These are phyloP conservation scores for Camelina hispida DNA, from an alignment of 345 rosid species.

Conservation along the genomic window DNA sequence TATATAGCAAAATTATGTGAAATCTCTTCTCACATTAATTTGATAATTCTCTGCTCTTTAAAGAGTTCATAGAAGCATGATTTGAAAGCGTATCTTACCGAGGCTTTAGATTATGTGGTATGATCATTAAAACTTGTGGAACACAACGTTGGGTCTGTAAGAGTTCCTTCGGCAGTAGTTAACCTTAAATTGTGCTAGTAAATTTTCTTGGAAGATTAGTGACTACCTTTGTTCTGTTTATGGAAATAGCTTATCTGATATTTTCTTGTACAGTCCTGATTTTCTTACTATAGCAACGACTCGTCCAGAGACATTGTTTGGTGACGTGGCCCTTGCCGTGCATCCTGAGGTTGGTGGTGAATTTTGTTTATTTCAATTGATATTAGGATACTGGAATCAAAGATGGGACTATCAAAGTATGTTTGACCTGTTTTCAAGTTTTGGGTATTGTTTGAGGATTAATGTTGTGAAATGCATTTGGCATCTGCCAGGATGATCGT, in stretches of 20 bases:
- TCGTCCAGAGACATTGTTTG: slow-evolving; percentile 97
- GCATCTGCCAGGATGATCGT: slow-evolving; percentile 74
- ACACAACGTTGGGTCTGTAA: slow-evolving; percentile 11
- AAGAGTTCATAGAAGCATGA: slow-evolving; percentile 3
- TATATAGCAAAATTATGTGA: not conserved
- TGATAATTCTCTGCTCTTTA: not conserved
- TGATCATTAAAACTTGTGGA: slow-evolving; percentile 19
- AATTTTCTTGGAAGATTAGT: slow-evolving; percentile 8
- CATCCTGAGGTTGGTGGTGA: slow-evolving; percentile 70
- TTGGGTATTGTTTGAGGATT: slow-evolving; percentile 18
- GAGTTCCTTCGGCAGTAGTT: slow-evolving; percentile 22
- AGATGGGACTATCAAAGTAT: slow-evolving; percentile 24
- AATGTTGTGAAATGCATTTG: slow-evolving; percentile 27
- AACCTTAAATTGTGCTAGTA: not conserved
- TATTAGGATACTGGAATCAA: not conserved
- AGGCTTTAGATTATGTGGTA: slow-evolving; percentile 23
- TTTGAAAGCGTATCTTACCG: not conserved
- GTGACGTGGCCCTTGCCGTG: slow-evolving; percentile 95
- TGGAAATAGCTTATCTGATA: slow-evolving; percentile 27
- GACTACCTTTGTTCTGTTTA: slow-evolving; percentile 22
- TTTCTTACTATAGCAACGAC: slow-evolving; percentile 93
- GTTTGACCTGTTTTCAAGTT: slow-evolving; percentile 20
- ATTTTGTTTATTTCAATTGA: not conserved
- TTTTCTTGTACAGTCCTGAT: slow-evolving; percentile 66
- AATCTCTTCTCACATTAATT: not conserved